These are phyloP conservation scores for Glutinoglossum americanum DNA, from an alignment of 495 filamentous ascomycete genomes.

Conservation along the genomic window DNA sequence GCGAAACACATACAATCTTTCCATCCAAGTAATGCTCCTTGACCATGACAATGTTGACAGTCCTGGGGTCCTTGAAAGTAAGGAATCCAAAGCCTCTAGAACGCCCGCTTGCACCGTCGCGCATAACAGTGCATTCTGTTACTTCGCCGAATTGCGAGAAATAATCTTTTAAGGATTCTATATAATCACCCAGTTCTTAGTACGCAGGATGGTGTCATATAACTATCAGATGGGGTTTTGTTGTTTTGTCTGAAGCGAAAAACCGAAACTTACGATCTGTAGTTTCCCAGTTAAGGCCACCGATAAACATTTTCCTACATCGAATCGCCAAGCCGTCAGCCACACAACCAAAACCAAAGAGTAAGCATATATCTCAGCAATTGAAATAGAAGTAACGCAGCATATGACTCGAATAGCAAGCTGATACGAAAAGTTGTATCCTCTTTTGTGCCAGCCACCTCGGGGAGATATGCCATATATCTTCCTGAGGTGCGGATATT, in stretches of 20 bases:
- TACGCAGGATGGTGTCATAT: not conserved
- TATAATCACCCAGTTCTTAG: slow-evolving; percentile 5
- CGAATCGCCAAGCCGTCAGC: slow-evolving; percentile 10
- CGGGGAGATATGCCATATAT: not conserved
- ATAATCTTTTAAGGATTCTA: slow-evolving; percentile 95
- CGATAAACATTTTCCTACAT: slow-evolving; percentile 96
- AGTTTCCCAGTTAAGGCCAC: slow-evolving; percentile 96
- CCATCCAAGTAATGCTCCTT: slow-evolving; percentile 97
- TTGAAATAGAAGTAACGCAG: not conserved
- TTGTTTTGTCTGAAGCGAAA: not conserved
- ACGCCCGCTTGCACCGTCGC: slow-evolving; percentile 79
- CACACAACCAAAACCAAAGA: not conserved
- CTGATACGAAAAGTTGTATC: not conserved
- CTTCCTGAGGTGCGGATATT: not conserved
- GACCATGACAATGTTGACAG: slow-evolving; percentile 97
- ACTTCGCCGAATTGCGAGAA: slow-evolving; percentile 98
- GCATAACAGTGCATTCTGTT: slow-evolving; percentile 93
- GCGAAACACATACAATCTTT: slow-evolving; percentile 53
- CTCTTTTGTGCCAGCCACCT: not conserved
- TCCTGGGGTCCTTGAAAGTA: slow-evolving; percentile 92
- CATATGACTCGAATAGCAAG: not conserved
- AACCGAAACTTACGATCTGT: slow-evolving; percentile 64
- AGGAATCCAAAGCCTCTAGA: slow-evolving; percentile 94
- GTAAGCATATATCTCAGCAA: not conserved
- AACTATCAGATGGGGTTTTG: not conserved